Percentiles rank a stretch among this genome's conserved stretches.
Conservation (phyloP, 345 rosid genomes). For the Brassica cretica region DNA sequence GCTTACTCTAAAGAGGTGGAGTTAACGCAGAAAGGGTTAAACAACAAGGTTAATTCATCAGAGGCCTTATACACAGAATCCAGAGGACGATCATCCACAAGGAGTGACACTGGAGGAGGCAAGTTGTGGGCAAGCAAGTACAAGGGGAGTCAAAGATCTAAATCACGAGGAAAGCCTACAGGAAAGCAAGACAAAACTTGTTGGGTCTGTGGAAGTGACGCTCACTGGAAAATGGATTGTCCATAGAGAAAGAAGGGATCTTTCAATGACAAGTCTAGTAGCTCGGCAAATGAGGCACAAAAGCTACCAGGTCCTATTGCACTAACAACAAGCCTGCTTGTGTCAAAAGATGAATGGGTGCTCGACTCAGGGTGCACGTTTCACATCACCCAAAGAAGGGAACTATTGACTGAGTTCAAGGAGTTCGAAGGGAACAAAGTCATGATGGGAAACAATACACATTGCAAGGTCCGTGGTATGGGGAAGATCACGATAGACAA, state of each 20-base stretch:
- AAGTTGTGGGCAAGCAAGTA: neutral
- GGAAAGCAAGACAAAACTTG: neutral
- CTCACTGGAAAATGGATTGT: neutral
- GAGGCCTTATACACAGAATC: neutral
- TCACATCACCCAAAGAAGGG: neutral
- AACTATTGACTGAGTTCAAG: too few species aligned
- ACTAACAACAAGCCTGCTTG: neutral
- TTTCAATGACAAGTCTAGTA: neutral
- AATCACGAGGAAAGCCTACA: neutral
- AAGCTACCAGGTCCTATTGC: neutral
- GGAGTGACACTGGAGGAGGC: neutral
- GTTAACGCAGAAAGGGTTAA: neutral
- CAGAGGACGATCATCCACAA: neutral
- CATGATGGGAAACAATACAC: too few species aligned
- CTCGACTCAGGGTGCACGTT: neutral
- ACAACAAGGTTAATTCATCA: neutral
- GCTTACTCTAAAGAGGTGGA: neutral
- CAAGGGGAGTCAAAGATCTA: neutral
- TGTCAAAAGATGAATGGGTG: neutral
- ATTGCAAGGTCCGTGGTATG: neutral
- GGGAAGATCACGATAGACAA: neutral
- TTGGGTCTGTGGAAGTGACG: neutral
- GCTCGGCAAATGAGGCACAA: neutral
- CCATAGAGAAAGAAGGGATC: neutral
- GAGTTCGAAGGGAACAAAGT: too few species aligned